Conservation (phyloP, 1,139 yeast genomes). For the Diutina neorugosa region DNA sequence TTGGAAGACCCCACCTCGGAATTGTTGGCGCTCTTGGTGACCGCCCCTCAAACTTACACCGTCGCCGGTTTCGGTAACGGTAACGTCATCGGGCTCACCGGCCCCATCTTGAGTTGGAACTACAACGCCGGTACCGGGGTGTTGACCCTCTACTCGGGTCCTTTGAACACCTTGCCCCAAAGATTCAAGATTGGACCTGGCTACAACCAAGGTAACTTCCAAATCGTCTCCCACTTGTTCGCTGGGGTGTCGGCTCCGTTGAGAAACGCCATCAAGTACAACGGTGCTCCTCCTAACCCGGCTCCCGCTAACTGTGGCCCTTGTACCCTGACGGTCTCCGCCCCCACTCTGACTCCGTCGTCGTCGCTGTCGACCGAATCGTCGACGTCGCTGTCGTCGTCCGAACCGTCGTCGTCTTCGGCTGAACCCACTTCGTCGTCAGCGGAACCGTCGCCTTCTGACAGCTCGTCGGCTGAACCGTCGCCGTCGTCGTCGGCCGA, state of each 20-base stretch:
- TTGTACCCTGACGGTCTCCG: not conserved
- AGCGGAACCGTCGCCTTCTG: not conserved
- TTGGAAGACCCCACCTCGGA: not conserved
- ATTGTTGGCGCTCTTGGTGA: not conserved
- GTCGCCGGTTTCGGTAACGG: constrained; percentile 1
- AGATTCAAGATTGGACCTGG: not conserved
- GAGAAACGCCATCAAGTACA: not conserved
- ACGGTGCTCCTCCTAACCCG: not conserved
- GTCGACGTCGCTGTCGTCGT: not conserved
- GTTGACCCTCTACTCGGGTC: not conserved
- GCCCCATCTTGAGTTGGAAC: not conserved
- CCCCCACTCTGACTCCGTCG: not conserved
- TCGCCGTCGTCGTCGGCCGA: not conserved
- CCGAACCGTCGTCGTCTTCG: not conserved
- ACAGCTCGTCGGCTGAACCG: not conserved
- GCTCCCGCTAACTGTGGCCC: not conserved
- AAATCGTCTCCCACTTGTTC: not conserved
- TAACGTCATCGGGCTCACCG: not conserved
- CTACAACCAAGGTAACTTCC: not conserved
- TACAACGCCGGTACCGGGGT: not conserved
- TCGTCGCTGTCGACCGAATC: not conserved
- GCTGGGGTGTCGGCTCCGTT: not conserved
- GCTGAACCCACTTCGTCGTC: not conserved
- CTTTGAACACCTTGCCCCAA: not conserved
- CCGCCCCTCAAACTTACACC: not conserved